Evolutionary conservation across 192 early-diverging fungal genomes (phyloP), one percentile per base, ranked within the genome.

Genomic region (Phlyctochytrium bullatum): DNA sequence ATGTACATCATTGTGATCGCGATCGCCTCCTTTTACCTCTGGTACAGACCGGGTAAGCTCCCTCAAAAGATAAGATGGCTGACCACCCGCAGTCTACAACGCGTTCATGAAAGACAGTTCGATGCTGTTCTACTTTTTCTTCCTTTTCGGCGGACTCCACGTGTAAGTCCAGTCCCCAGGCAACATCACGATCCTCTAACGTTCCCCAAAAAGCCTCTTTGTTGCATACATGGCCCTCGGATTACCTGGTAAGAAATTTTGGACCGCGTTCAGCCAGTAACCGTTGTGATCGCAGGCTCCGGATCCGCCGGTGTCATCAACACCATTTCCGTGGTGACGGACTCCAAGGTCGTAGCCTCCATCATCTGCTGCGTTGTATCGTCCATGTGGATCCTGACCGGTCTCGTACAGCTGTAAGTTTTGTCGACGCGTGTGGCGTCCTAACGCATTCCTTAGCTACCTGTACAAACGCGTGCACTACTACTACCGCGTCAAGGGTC

Each of bases 61-160:
- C 40, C 40, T 47, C 40, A 47, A 20, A 47, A 20, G n/a, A n/a
- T n/a, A n/a, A n/a, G n/a, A n/a, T n/a, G n/a, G n/a, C n/a, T n/a
- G n/a, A n/a, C n/a, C n/a, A n/a, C n/a, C n/a, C n/a, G 32, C 64
- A 4, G 66, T 67, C 10, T 67, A 67, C 34, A 67, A 67, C 36
- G 66, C 66, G 53, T 67, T 27, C 34, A 35, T 57, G 66, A 67
- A 59, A 57, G 66, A 67, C n/a, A 31, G 25, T 29, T 67, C 66
- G n/a, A 67, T 67, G 66, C 53, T 58, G 20, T 67, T 67, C 57
- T 58, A 67, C 57, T 59, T 67, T 34, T 67, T 52, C 57, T 67
- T 67, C 57, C 59, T 67, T 28, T 67, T 67, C 34, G 57, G 57
- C 17, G 66, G 31, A 2, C 59, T 53, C 54, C 53, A 67, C 28